phyloP scores from a whole-genome alignment of 495 filamentous ascomycete genomes.

The Trichocladium antarcticum region DNA sequence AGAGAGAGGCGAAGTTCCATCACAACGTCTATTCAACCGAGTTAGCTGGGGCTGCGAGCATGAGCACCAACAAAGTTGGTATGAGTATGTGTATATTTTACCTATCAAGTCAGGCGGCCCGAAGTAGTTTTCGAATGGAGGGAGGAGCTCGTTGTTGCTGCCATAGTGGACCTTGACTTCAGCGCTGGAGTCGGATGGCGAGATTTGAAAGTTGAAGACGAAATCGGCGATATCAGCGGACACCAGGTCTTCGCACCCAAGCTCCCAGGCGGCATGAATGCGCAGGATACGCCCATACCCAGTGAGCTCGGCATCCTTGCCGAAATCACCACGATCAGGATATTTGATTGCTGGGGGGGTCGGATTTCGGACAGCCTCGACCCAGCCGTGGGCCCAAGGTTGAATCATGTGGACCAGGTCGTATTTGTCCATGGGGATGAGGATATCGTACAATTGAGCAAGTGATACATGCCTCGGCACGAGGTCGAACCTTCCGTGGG shows the following conservation, averaged over 20 bases:
- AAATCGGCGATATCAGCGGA: background rate
- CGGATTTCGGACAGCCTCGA: background rate
- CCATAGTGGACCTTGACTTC: background rate
- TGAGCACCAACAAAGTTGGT: no score
- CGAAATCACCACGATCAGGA: background rate
- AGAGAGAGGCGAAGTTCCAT: background rate
- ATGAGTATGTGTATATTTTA: no score
- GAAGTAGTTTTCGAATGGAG: no score
- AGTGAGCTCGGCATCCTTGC: no score
- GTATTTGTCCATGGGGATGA: conserved; percentile 25
- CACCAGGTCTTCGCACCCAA: background rate
- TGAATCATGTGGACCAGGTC: conserved; percentile 15
- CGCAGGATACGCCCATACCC: background rate
- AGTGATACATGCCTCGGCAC: conserved; percentile 12
- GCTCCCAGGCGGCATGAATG: background rate
- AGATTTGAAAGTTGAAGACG: background rate
- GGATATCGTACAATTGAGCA: conserved; percentile 15
- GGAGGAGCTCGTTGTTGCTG: background rate
- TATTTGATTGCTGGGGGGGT: no score
- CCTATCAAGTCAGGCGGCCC: background rate
- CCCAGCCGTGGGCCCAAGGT: conserved; percentile 18
- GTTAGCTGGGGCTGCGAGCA: no score
- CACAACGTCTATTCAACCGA: background rate
- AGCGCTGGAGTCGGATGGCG: no score
- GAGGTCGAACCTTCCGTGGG: conserved; percentile 17